A percentile compares a stretch with the other conserved stretches of the same genome.
phyloP scores from a whole-genome alignment of 179 eudicot genomes.

The Beta corolliflora region DNA sequence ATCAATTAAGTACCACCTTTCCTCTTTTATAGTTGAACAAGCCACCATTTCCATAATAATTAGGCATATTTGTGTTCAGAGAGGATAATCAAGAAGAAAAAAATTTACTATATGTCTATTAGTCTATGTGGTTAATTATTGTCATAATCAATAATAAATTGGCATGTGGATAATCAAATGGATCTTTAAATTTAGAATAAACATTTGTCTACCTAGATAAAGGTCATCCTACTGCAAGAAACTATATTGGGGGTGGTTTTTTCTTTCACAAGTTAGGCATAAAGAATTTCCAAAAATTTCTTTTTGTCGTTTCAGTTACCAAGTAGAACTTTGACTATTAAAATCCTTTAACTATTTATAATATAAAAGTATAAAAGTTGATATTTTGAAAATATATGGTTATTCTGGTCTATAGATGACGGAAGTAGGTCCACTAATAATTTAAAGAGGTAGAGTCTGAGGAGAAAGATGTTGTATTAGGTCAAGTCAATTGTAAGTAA shows the following conservation, averaged over 20 bases:
- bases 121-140: not conserved
- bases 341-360: no score
- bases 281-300: not conserved
- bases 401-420: not conserved
- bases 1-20: slow-evolving; percentile 10
- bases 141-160: not conserved
- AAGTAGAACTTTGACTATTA: no score
- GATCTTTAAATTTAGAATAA: not conserved
- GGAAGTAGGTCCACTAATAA: not conserved
- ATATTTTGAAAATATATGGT: not conserved
- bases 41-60: slow-evolving; percentile 15
- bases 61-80: not conserved
- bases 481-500: slow-evolving; percentile 27
- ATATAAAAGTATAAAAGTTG: no score
- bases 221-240: not conserved
- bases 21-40: slow-evolving; percentile 36
- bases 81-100: not conserved
- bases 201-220: not conserved
- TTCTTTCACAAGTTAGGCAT: no score
- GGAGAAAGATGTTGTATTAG: not conserved
- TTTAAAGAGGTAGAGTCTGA: not conserved
- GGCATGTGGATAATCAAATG: not conserved
- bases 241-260: not conserved
- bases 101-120: not conserved
- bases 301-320: no score